Conservation (phyloP, 352 stramenopile species). For the Labyrinthula sp. region DNA sequence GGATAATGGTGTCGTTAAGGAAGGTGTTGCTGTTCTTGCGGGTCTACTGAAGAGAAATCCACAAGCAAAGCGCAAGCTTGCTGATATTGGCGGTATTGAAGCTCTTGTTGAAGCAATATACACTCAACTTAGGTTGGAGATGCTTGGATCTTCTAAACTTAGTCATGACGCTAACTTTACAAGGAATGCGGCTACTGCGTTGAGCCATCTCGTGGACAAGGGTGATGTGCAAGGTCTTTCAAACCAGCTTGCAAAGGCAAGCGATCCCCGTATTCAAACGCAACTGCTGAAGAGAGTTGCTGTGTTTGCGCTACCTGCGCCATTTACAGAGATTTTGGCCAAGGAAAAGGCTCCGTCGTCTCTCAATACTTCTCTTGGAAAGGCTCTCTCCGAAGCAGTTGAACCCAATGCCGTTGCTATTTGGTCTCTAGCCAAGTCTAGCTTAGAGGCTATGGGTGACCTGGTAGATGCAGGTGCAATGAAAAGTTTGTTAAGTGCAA, state of each 20-base stretch:
- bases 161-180: slow-evolving; percentile 5
- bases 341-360: too few relatives aligned
- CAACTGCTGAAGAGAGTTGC: too few relatives aligned
- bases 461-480: slow-evolving; percentile 2
- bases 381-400: too few relatives aligned
- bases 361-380: too few relatives aligned
- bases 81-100: slow-evolving; percentile 5
- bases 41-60: slow-evolving; percentile 3
- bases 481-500: slow-evolving; percentile 5
- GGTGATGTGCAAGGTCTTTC: too few relatives aligned
- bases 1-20: slow-evolving; percentile 7
- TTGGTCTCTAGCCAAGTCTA: slow-evolving; percentile 9
- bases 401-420: slow-evolving; percentile 7
- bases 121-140: slow-evolving; percentile 3
- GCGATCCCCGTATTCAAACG: too few relatives aligned
- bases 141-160: slow-evolving; percentile 8
- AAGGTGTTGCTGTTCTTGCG: slow-evolving; percentile 10
- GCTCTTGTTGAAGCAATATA: slow-evolving; percentile 18
- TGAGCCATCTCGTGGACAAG: slow-evolving; percentile 13
- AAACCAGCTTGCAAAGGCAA: too few relatives aligned
- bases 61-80: slow-evolving; percentile 5
- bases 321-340: too few relatives aligned
- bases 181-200: slow-evolving; percentile 2
- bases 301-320: too few relatives aligned
- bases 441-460: slow-evolving; percentile 6